Base-by-base conservation (phyloP, 345 rosid species). In the Melastoma malabathricum region DNA sequence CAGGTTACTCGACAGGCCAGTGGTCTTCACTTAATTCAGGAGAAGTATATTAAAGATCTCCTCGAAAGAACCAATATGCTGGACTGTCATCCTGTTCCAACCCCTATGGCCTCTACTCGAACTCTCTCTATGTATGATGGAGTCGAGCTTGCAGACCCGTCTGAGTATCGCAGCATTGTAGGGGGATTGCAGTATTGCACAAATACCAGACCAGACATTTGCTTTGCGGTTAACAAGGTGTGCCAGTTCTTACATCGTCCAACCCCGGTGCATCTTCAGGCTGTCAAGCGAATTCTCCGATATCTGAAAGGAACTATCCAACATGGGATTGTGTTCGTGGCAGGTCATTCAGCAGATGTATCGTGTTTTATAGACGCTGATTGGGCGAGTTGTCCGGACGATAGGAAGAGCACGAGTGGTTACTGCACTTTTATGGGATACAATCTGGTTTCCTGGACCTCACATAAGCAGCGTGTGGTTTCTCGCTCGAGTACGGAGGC, bases 141-240 rank as follows among this genome's bases (percentile, higher is more conserved):
- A 34, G 41, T 7, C 12, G 12, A 7, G 2, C 12, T 34, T 9
- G 12, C 41, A 7, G 41, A 34, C 12, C 41, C 41, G 12, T 7
- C 41, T 12, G 12, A 9, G 2, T 34, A 34, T 12, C 10, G 41
- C 10, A 34, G 41, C 41, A 7, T 39, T 13, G 19, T 17, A 12
- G 46, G 56, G 5, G 46, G 22, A 1, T 13, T 54, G 4, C 58
- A 54, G 15, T 54, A 54, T 13, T 15, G 22, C 5, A 54, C 58
- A 12, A 15, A 41, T 3, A 54, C 58, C 9, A 13, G 58, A 15
- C 48, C 12, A 2, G 13, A 41, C 17, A 10, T 54, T 7, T 18
- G 47, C 14, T 48, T 48, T 48, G 51, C 23, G 2, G 51, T 22
- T 8, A 22, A 48, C 23, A 48, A 48, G 9, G 29, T 14, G 6